Conservation (phyloP, 1,284 basidiomycete genomes). For the Cystobasidiaceae sp. region DNA sequence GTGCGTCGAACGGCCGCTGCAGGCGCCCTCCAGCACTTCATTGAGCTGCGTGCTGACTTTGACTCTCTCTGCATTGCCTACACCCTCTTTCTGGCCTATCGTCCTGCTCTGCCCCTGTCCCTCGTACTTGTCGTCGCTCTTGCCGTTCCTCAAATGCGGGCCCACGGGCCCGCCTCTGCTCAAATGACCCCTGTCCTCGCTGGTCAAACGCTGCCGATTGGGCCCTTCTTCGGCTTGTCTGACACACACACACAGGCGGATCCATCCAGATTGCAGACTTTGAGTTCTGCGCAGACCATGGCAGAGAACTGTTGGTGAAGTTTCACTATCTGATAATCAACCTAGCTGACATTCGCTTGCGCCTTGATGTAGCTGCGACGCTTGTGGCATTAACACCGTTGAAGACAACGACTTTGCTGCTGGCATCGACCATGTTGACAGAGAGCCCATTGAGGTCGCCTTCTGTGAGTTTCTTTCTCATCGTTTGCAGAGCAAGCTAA, state of each 20-base stretch:
- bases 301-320: conserved; percentile 12
- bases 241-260: too few species aligned
- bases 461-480: conserved; percentile 10
- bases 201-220: too few species aligned
- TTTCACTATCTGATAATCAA: not conserved
- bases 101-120: too few species aligned
- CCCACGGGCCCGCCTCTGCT: too few species aligned
- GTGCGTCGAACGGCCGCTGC: not conserved
- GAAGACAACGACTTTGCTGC: conserved; percentile 29
- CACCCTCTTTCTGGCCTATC: too few species aligned
- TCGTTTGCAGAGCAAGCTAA: not conserved
- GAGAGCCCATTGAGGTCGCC: conserved; percentile 25
- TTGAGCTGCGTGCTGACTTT: not conserved
- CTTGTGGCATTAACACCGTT: conserved; percentile 16
- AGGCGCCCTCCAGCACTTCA: too few species aligned
- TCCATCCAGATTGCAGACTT: conserved; percentile 23
- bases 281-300: conserved; percentile 29
- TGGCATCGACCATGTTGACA: conserved; percentile 24
- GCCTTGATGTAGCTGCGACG: not conserved
- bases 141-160: too few species aligned
- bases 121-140: too few species aligned
- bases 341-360: not conserved
- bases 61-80: too few species aligned
- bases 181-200: too few species aligned
- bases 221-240: too few species aligned